Evolutionary conservation across 345 rosid genomes (phyloP), one percentile per base, ranked within the genome.

Genomic region (Euphorbia lathyris): DNA sequence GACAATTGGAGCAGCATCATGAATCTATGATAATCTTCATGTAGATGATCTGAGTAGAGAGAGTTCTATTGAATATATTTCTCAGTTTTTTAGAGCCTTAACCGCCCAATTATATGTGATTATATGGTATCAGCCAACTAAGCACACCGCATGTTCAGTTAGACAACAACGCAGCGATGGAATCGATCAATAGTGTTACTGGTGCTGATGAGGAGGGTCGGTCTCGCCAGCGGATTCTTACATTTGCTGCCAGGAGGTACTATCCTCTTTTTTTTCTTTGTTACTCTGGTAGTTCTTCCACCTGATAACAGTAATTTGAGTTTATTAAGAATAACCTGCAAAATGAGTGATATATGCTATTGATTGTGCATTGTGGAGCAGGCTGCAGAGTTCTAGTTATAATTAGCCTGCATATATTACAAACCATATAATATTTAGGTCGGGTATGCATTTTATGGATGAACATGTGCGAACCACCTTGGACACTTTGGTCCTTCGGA

Each of bases 191-290:
- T 72, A 87, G 91, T 70, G 90, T 92, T 42, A 86, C 86, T 32
- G 91, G 92, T 74, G 76, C 79, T 73, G 99, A 95, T 67, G 99
- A 95, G 79, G 99, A 95, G 76, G 98, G 98, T 48, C 84, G 96
- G 62, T 95, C 99, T 61, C 98, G 99, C 63, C 99, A 95, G 73
- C 87, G 96, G 52, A 88, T 95, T 86, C 97, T 95, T 69, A 83
- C 93, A 12, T 95, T 87, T 82, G 99, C 99, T 69, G 99, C 99
- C 72, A 90, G 86, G 79, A 95, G 96, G 98, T 95, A 83, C 25
- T 63, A 4, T 45, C 51, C 51, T 45, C 51, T 45, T 45, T 7
- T n/a, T 45, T 45, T n/a, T n/a, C 8, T 63, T 42, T n/a, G 26
- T 34, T 36, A 14, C 30, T 12, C 27, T 20, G 25, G 0, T 6